These are phyloP conservation scores for Hippophae rhamnoides DNA, from an alignment of 306 rosid species.

Conservation along the genomic window DNA sequence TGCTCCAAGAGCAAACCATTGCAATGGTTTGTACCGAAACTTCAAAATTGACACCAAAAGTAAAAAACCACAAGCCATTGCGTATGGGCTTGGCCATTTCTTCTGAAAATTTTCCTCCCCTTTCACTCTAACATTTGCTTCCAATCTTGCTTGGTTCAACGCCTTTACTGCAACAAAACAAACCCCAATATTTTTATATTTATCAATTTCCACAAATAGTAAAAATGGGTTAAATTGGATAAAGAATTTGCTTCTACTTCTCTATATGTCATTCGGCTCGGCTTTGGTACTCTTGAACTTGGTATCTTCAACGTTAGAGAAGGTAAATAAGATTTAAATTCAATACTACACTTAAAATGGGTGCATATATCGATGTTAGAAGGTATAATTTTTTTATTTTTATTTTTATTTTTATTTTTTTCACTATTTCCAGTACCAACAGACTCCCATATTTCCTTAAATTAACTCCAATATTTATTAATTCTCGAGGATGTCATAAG, in stretches of 20 bases:
- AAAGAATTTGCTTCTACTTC: not conserved
- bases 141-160: constrained; percentile 63
- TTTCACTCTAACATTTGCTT: constrained; percentile 54
- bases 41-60: constrained; percentile 53
- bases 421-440: too few relatives aligned
- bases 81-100: constrained; percentile 75
- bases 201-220: not conserved
- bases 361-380: too few relatives aligned
- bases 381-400: too few relatives aligned
- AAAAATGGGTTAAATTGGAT: not conserved
- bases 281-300: too few relatives aligned
- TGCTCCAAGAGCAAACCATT: constrained; percentile 65
- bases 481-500: too few relatives aligned
- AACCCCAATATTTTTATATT: not conserved
- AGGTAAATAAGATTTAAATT: too few relatives aligned
- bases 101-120: constrained; percentile 42
- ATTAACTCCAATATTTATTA: too few relatives aligned
- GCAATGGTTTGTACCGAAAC: constrained; percentile 40
- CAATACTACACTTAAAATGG: too few relatives aligned
- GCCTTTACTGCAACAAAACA: constrained; percentile 58
- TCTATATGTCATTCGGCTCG: not conserved
- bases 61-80: constrained; percentile 48
- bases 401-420: too few relatives aligned
- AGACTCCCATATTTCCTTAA: too few relatives aligned
- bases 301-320: too few relatives aligned